A percentile compares a stretch with the other conserved stretches of the same genome.
Conservation (phyloP, 2,329 filamentous ascomycete genomes). For the Apiospora marii region DNA sequence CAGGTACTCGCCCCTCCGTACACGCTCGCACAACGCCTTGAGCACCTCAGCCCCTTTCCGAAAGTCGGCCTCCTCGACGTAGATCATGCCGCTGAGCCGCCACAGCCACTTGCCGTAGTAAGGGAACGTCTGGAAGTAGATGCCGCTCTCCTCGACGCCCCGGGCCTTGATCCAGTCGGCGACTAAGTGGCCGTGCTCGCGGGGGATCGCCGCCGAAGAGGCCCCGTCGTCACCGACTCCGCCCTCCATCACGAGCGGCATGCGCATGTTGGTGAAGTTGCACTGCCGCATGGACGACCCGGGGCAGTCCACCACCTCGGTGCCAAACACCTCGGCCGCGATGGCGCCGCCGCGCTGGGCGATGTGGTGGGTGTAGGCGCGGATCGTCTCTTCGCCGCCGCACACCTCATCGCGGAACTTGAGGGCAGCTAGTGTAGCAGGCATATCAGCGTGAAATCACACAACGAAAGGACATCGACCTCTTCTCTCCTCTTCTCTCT, state of each 20-base stretch:
- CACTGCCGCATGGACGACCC: conserved; percentile 52
- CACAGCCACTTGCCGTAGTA: conserved; percentile 66
- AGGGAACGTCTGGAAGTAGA: conserved; percentile 63
- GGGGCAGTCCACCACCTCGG: conserved; percentile 63
- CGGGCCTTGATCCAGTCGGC: conserved; percentile 54
- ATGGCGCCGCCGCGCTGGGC: conserved; percentile 58
- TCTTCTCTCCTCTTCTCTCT: too few relatives aligned
- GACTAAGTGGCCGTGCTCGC: conserved; percentile 39
- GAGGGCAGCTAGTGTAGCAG: conserved; percentile 56
- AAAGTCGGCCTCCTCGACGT: conserved; percentile 70
- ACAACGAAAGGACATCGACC: neutral
- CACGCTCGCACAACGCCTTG: conserved; percentile 45
- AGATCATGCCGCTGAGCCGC: conserved; percentile 70
- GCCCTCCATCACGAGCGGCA: conserved; percentile 53
- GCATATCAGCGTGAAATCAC: too few relatives aligned
- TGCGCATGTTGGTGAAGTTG: conserved; percentile 63
- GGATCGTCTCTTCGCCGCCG: conserved; percentile 66
- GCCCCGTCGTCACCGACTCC: conserved; percentile 16
- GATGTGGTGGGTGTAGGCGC: conserved; percentile 58
- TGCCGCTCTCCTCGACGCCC: conserved; percentile 53
- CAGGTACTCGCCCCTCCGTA: conserved; percentile 50
- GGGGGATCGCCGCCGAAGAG: neutral
- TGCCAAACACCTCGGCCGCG: conserved; percentile 60
- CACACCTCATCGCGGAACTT: conserved; percentile 63
- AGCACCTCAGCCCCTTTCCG: conserved; percentile 36